Conservation (phyloP, 23 red algal genomes). For the Gracilaria gracilis region DNA sequence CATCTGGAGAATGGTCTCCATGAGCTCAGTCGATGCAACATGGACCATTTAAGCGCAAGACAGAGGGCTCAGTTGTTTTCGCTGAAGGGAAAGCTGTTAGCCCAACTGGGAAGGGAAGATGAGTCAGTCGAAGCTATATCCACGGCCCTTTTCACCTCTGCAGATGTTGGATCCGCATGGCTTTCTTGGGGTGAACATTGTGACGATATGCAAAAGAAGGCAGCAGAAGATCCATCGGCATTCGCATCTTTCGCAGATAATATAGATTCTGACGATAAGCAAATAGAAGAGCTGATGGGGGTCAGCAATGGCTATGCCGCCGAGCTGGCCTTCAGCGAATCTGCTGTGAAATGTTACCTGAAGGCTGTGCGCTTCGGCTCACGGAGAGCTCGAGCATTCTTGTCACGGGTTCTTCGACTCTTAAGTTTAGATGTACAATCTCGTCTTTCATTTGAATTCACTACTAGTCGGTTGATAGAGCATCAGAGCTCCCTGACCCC, state of each 20-base stretch:
- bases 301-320: slow-evolving; percentile 3
- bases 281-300: slow-evolving; percentile 17
- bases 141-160: slow-evolving; percentile 62
- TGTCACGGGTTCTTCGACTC: slow-evolving; percentile 76
- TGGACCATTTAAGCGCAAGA: slow-evolving; percentile 82
- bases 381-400: slow-evolving; percentile 63
- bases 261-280: slow-evolving; percentile 14
- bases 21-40: slow-evolving; percentile 81
- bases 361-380: slow-evolving; percentile 92
- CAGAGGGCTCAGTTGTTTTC: slow-evolving; percentile 95
- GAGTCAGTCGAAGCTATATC: slow-evolving; percentile 80
- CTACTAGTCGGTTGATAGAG: slow-evolving; percentile 11
- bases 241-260: not conserved
- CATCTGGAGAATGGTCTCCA: slow-evolving; percentile 78
- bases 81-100: slow-evolving; percentile 81
- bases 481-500: slow-evolving; percentile 8
- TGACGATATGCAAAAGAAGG: slow-evolving; percentile 50
- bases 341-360: slow-evolving; percentile 91
- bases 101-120: slow-evolving; percentile 51
- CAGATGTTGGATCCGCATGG: slow-evolving; percentile 87
- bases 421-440: slow-evolving; percentile 54
- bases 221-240: slow-evolving; percentile 19
- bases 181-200: slow-evolving; percentile 90
- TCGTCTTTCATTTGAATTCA: slow-evolving; percentile 7
- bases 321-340: slow-evolving; percentile 64